Percentiles rank a stretch among this genome's conserved stretches.
These are phyloP conservation scores for Penicillium psychrosexuale DNA, from an alignment of 2,329 filamentous ascomycete species.

Conservation along the genomic window DNA sequence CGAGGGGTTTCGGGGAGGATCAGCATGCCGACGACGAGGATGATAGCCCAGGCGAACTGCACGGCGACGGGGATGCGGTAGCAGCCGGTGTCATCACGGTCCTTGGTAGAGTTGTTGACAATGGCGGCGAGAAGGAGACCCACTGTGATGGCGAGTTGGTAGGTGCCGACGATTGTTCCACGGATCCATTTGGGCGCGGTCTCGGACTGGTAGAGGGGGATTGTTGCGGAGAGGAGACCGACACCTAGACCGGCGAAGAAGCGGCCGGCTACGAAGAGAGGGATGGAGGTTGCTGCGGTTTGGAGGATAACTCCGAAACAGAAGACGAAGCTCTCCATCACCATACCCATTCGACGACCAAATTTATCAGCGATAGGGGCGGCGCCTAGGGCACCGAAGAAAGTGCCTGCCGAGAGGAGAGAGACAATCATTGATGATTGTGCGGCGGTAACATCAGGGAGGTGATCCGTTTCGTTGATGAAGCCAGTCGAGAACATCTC, in stretches of 20 bases:
- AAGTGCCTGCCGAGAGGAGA: slow-evolving; percentile 64
- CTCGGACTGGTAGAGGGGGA: slow-evolving; percentile 72
- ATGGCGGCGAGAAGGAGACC: slow-evolving; percentile 70
- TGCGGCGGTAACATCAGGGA: slow-evolving; percentile 54
- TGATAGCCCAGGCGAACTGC: slow-evolving; percentile 74
- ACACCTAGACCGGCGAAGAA: slow-evolving; percentile 57
- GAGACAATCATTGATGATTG: slow-evolving; percentile 16
- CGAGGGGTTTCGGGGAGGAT: slow-evolving; percentile 79
- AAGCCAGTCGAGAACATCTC: slow-evolving; percentile 34
- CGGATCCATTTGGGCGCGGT: slow-evolving; percentile 69
- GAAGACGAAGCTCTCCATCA: slow-evolving; percentile 32
- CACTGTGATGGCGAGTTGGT: slow-evolving; percentile 76
- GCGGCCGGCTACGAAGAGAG: slow-evolving; percentile 48
- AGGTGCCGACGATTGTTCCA: slow-evolving; percentile 70
- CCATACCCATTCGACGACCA: slow-evolving; percentile 43
- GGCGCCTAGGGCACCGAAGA: slow-evolving; percentile 55
- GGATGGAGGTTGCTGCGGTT: slow-evolving; percentile 29
- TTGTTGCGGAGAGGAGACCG: slow-evolving; percentile 66
- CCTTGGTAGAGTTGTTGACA: slow-evolving; percentile 67
- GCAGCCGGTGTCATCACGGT: slow-evolving; percentile 58
- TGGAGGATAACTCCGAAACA: slow-evolving; percentile 35
- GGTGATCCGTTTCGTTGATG: slow-evolving; percentile 35
- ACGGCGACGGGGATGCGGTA: slow-evolving; percentile 78
- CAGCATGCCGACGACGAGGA: slow-evolving; percentile 69
- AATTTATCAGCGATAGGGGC: slow-evolving; percentile 35